A percentile compares a stretch with the other conserved stretches of the same genome.
phyloP scores from a whole-genome alignment of 371 early-diverging fungal species.

The Capniomyces stellatus region DNA sequence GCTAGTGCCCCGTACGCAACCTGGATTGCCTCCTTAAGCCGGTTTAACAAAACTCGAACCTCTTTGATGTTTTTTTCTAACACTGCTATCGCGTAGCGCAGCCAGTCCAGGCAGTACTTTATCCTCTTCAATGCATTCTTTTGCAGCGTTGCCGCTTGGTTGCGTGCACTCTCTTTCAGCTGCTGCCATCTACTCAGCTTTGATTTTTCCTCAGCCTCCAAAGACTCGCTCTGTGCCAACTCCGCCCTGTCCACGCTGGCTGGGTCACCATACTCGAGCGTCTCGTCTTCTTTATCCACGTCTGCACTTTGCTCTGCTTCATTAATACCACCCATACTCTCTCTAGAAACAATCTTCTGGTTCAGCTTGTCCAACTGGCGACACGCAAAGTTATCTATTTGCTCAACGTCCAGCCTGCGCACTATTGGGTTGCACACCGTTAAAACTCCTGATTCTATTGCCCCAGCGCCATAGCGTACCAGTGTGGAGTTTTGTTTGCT shows the following conservation, averaged over 20 bases:
- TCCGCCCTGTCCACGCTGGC: background rate
- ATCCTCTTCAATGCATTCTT: conserved; percentile 63
- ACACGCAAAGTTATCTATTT: conserved; percentile 57
- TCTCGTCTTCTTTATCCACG: conserved; percentile 12
- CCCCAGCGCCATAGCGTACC: conserved; percentile 51
- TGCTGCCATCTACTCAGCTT: conserved; percentile 36
- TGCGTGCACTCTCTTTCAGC: conserved; percentile 42
- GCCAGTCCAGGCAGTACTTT: conserved; percentile 63
- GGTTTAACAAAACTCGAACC: conserved; percentile 42
- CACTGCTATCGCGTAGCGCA: conserved; percentile 64
- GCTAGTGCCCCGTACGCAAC: background rate
- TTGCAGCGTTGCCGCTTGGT: conserved; percentile 44
- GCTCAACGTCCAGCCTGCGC: conserved; percentile 38
- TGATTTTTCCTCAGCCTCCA: background rate
- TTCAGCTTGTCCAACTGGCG: conserved; percentile 45
- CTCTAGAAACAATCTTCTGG: background rate
- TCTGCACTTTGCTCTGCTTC: conserved; percentile 3
- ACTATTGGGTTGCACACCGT: conserved; percentile 42
- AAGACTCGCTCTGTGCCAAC: background rate
- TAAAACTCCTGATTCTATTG: conserved; percentile 57
- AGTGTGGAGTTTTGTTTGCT: conserved; percentile 50
- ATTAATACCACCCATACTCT: background rate
- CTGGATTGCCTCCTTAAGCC: conserved; percentile 18
- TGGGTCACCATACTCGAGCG: background rate
- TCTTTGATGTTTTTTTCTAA: conserved; percentile 61